Conservation (phyloP, 441 rosid species). For the Pelargonium citronellum region DNA sequence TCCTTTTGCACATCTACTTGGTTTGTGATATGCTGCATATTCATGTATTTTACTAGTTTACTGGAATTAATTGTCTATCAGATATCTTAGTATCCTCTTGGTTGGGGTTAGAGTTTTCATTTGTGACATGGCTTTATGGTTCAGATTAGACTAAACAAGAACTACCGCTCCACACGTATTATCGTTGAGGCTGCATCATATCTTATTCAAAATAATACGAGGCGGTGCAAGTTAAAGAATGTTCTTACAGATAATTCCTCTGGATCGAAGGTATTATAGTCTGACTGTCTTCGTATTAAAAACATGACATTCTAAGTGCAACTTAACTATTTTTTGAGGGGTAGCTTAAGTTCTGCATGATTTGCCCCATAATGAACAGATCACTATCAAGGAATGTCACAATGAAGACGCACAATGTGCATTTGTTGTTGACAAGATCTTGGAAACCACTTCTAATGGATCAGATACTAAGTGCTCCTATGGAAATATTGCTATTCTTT, state of each 20-base stretch:
- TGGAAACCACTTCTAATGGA: constrained; percentile 48
- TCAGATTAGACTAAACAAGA: constrained; percentile 75
- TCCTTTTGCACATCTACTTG: constrained; percentile 10
- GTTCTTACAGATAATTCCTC: constrained; percentile 67
- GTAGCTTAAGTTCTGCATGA: constrained; percentile 21
- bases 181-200: constrained; percentile 91
- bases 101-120: constrained; percentile 10
- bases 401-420: constrained; percentile 84
- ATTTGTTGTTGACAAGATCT: constrained; percentile 78
- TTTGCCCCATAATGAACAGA: constrained; percentile 36
- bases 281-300: constrained; percentile 5
- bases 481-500: constrained; percentile 75
- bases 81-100: constrained; percentile 10
- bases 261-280: constrained; percentile 73
- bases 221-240: constrained; percentile 58
- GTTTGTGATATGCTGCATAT: constrained; percentile 16
- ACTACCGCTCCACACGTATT: constrained; percentile 78
- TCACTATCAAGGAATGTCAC: constrained; percentile 76
- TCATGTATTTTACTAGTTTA: not conserved
- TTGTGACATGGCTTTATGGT: constrained; percentile 22
- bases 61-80: not conserved
- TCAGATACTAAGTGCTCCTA: constrained; percentile 46
- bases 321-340: not conserved
- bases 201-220: constrained; percentile 68
- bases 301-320: constrained; percentile 3